Conservation (phyloP, 2,329 filamentous ascomycete genomes). For the Ophiostoma ulmi region DNA sequence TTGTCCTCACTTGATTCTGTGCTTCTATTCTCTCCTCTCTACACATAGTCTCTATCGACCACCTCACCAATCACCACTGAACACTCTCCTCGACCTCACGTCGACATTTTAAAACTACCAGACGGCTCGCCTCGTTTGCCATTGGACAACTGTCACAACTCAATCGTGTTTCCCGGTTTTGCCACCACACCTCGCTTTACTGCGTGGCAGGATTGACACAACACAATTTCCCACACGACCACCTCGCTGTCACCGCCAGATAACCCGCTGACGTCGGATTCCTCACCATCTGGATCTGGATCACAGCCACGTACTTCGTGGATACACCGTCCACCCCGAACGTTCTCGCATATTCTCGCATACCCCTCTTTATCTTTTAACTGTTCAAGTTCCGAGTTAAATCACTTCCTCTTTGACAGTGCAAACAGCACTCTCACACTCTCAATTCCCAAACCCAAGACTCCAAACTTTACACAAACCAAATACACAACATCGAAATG, state of each 20-base stretch:
- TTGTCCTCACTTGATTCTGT: neutral
- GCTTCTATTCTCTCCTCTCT: neutral
- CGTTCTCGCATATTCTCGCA: neutral
- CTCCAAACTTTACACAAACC: too few relatives aligned
- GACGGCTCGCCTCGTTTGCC: neutral
- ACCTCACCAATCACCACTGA: neutral
- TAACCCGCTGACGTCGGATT: neutral
- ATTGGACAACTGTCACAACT: neutral
- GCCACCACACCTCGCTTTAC: conserved; percentile 19
- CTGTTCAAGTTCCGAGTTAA: neutral
- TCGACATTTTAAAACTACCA: neutral
- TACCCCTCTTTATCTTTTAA: neutral
- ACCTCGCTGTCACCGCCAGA: conserved; percentile 15
- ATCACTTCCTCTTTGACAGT: neutral
- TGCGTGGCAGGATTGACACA: conserved; percentile 13
- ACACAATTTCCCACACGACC: neutral
- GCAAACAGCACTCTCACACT: neutral
- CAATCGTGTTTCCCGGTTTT: conserved; percentile 11
- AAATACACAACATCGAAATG: conserved; percentile 30
- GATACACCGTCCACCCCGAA: neutral
- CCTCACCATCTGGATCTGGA: neutral
- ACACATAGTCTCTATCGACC: neutral
- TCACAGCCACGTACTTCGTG: neutral
- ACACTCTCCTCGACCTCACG: neutral
- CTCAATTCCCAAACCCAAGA: neutral